Base-by-base conservation (phyloP, 306 rosid genomes). In the Medicago arabica region DNA sequence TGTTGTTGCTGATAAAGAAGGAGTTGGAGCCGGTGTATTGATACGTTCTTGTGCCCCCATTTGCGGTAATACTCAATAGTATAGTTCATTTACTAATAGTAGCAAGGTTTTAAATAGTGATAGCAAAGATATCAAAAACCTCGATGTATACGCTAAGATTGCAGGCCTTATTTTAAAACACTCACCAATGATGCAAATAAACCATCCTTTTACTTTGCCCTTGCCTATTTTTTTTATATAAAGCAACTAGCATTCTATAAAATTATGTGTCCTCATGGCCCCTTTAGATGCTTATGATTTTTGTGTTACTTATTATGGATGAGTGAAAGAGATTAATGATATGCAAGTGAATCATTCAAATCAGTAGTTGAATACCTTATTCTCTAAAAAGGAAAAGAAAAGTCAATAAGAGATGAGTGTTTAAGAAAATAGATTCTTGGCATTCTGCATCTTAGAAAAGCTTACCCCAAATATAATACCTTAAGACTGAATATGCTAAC, bases 41-140 rank as follows among this genome's bases (percentile, higher is more conserved):
- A 89, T 95, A 74, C 96, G 98, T 46, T 83, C 98, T 76, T 95
- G 98, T 85, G 88, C 98, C 80, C 98, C 98, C 60, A 47, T 95
- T 75, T 76, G 78, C 15, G 97, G 98, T 95, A 88, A 75, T 44
- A 61, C 49, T 79, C 63, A 36, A 54, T 40, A 28, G 4, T 49
- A 59, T 19, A 21, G 25, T 19, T 74, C 62, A 6, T 40, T 16
- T 55, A 50, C 70, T 25, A 12, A 19, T 19, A 19, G 25, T 63
- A 31, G 43, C 6, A 3, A 31, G 41, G 67, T 61, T 31, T 61
- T 61, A 31, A 61, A 14, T 31, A 1, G 13, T 61, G 67, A 31
- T 15, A 31, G 13, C 6, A 0, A 61, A 34, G 19, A 31, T 8
- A 61, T 61, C 19, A 13, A 61, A 13, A 31, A 14, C 5, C 21